phyloP scores from a whole-genome alignment of 495 filamentous ascomycete species.

The Podospora sp. region DNA sequence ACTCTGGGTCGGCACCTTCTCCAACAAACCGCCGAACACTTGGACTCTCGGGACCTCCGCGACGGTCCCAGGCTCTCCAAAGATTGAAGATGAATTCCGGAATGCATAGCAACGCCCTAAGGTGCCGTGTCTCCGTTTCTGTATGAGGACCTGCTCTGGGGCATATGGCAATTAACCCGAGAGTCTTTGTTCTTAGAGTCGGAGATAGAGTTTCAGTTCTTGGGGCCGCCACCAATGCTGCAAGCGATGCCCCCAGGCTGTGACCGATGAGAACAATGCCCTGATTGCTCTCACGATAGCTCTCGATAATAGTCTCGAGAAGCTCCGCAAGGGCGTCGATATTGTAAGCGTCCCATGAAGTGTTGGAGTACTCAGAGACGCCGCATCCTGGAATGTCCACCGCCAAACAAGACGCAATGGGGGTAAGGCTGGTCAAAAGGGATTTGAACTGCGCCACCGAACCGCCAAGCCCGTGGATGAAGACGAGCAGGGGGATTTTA shows the following conservation, averaged over 20 bases:
- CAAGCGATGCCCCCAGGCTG: conserved; percentile 83
- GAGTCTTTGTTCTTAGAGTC: conserved; percentile 60
- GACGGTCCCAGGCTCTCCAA: conserved; percentile 77
- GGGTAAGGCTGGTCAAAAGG: conserved; percentile 77
- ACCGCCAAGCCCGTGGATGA: conserved; percentile 89
- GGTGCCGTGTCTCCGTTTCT: conserved; percentile 51
- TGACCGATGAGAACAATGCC: conserved; percentile 81
- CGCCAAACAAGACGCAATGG: conserved; percentile 83
- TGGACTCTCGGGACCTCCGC: conserved; percentile 73
- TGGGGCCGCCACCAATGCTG: conserved; percentile 70
- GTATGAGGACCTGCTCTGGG: conserved; percentile 66
- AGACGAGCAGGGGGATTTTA: conserved; percentile 83
- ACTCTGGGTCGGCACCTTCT: conserved; percentile 67
- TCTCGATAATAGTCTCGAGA: conserved; percentile 69
- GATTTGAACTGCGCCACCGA: conserved; percentile 86
- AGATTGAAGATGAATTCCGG: conserved; percentile 75
- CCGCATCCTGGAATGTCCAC: conserved; percentile 92
- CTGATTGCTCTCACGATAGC: conserved; percentile 70
- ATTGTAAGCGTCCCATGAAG: conserved; percentile 76
- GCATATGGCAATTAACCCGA: conserved; percentile 79
- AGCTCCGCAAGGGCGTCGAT: conserved; percentile 75
- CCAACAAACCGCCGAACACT: conserved; percentile 85
- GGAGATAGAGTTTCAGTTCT: conserved; percentile 46
- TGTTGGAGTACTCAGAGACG: conserved; percentile 69
- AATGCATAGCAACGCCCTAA: conserved; percentile 62